Evolutionary conservation across 2,329 filamentous ascomycete species (phyloP), one percentile per base, ranked within the genome.

Genomic region (Alternaria incomplexa): DNA sequence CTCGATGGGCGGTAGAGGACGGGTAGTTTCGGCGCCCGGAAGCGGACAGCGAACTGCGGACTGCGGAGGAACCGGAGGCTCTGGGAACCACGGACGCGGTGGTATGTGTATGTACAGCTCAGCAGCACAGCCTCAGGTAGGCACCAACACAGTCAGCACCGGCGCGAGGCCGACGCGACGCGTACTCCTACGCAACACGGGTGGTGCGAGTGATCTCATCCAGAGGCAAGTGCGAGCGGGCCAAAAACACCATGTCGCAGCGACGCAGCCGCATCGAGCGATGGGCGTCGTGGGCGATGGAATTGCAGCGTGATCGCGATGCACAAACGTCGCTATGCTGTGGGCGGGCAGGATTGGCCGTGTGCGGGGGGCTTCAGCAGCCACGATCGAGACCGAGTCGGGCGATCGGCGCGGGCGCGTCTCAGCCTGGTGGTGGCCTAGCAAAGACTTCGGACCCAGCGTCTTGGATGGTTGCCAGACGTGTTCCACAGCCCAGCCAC

Each of bases 391-490:
- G 36, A 52, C 10, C n/a, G 22, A 26, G 13, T 20, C 17, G 32
- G 32, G 51, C 22, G 50, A 64, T 64, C 62, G 62, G 51, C 30
- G 15, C 25, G 30, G 13, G 55, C 17, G 45, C 50, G 43, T 58
- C 61, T 53, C 57, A 57, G 47, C n/a, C 48, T 20, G 48, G 32
- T 10, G 25, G 30, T 47, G 30, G 60, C 53, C 60, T 26, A 51
- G 59, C n/a, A 48, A 54, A 51, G 15, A 25, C 50, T 48, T 51
- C 15, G 25, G 56, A 54, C 61, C 61, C 63, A 51, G 61, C 17
- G 32, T 26, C 28, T 46, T 28, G 54, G 59, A 45, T 50, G 55
- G 20, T 15, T 55, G 55, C 50, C 40, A 25, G 25, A 36, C 30
- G 53, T 43, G 59, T 61, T 48, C 57, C 58, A 60, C 40, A 15